A percentile compares a stretch with the other conserved stretches of the same genome.
phyloP scores from a whole-genome alignment of 169 alveolate genomes.

The Plasmodium berghei region DNA sequence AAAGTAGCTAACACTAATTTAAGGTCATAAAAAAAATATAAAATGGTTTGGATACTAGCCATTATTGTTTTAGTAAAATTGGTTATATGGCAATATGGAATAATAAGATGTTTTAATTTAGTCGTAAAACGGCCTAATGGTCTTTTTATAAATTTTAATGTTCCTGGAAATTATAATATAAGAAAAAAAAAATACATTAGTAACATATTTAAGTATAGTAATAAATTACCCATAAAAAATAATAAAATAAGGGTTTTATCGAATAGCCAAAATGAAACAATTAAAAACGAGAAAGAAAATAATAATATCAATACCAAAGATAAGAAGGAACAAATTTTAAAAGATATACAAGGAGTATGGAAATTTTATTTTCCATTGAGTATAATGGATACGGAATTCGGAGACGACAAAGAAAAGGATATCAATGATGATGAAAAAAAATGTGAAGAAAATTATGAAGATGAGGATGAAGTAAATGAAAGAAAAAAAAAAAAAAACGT shows the following conservation, averaged over 20 bases:
- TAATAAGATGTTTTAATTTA: conserved; percentile 26
- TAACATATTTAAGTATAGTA: not conserved
- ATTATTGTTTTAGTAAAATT: conserved; percentile 11
- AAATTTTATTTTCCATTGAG: conserved; percentile 60
- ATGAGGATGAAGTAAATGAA: conserved; percentile 4
- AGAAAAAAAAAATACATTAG: conserved; percentile 4
- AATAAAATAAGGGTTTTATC: not conserved
- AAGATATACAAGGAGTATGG: conserved; percentile 77
- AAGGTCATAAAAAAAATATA: not conserved
- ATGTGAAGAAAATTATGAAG: not conserved
- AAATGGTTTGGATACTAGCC: conserved; percentile 36
- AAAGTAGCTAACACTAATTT: conserved; percentile 4
- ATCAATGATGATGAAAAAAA: conserved; percentile 1
- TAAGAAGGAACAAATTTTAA: conserved; percentile 13
- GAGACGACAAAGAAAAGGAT: conserved; percentile 7
- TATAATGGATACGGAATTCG: conserved; percentile 68
- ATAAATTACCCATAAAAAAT: not conserved
- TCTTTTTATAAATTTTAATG: conserved; percentile 7
- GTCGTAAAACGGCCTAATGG: conserved; percentile 1
- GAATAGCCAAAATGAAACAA: conserved; percentile 5
- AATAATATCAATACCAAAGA: not conserved
- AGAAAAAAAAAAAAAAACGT: not conserved
- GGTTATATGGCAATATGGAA: conserved; percentile 27
- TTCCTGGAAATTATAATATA: not conserved
- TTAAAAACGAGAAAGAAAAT: not conserved